phyloP scores from a whole-genome alignment of 1,139 yeast genomes.

The Petasospora rhodanensis region DNA sequence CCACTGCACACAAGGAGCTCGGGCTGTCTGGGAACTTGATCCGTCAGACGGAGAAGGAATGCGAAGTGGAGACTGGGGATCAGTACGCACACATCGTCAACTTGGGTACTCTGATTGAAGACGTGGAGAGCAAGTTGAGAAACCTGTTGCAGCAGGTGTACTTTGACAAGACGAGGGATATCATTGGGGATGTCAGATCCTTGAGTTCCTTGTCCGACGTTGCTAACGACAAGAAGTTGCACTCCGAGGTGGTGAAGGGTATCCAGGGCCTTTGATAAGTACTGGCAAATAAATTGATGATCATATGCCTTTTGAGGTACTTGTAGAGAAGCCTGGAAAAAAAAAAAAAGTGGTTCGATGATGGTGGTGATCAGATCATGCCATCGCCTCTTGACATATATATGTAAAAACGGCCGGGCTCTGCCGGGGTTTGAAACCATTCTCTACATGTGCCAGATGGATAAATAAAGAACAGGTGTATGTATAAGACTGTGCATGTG shows the following conservation, averaged over 20 bases:
- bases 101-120: slow-evolving; percentile 82
- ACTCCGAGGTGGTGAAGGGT: slow-evolving; percentile 46
- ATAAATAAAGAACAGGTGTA: too few relatives aligned
- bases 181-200: slow-evolving; percentile 28
- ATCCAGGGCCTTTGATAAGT: slow-evolving; percentile 24
- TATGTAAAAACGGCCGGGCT: too few relatives aligned
- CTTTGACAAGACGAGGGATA: slow-evolving; percentile 90
- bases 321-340: too few relatives aligned
- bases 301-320: too few relatives aligned
- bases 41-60: slow-evolving; percentile 61
- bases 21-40: slow-evolving; percentile 80
- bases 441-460: too few relatives aligned
- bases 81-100: slow-evolving; percentile 60
- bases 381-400: too few relatives aligned
- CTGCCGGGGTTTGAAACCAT: too few relatives aligned
- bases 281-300: too few relatives aligned
- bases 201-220: slow-evolving; percentile 43
- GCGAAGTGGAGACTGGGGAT: slow-evolving; percentile 30
- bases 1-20: slow-evolving; percentile 31
- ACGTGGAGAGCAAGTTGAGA: slow-evolving; percentile 82
- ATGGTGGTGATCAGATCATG: too few relatives aligned
- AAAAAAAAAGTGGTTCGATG: too few relatives aligned
- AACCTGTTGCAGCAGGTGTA: slow-evolving; percentile 88
- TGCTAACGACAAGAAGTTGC: slow-evolving; percentile 32
- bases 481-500: too few relatives aligned